Evolutionary conservation across 129 eudicot genomes (phyloP).

Genomic region (Chrysanthemum lavandulifolium): DNA sequence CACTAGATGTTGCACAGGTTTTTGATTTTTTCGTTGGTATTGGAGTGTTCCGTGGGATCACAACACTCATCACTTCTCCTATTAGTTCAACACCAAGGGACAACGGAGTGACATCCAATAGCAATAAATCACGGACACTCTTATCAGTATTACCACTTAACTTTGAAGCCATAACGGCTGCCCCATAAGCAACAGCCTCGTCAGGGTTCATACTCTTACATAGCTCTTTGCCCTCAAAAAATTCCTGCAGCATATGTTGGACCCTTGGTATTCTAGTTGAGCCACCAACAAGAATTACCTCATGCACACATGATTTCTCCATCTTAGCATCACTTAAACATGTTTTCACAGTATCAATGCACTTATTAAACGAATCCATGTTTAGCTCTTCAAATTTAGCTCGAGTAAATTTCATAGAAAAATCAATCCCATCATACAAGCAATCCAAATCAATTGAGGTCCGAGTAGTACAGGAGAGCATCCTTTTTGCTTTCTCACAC

Average conservation of each 20-base stretch:
- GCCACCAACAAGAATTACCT: constrained; percentile 1
- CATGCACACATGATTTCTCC: neutral
- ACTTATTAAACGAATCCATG: constrained; percentile 8
- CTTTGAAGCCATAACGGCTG: constrained; percentile 9
- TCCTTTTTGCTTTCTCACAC: constrained; percentile 21
- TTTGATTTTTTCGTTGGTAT: neutral
- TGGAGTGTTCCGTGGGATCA: constrained; percentile 7
- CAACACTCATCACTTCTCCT: neutral
- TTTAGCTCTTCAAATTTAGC: constrained; percentile 30
- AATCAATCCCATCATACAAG: constrained; percentile 26
- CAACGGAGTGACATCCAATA: neutral
- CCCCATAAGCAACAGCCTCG: constrained; percentile 1
- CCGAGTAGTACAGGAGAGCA: constrained; percentile 12
- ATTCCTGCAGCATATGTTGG: no score
- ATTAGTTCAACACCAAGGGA: neutral
- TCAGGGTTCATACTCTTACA: no score
- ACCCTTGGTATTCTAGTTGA: neutral
- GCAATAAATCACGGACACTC: neutral
- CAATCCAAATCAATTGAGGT: constrained; percentile 19
- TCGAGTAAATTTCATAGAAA: constrained; percentile 14
- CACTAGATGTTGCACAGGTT: neutral
- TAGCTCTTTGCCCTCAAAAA: no score
- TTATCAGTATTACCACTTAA: neutral
- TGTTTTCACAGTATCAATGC: neutral
- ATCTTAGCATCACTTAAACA: constrained; percentile 2